Percentiles rank a stretch among this genome's conserved stretches.
phyloP scores from a whole-genome alignment of 495 filamentous ascomycete species.

The Xylaria sp. region DNA sequence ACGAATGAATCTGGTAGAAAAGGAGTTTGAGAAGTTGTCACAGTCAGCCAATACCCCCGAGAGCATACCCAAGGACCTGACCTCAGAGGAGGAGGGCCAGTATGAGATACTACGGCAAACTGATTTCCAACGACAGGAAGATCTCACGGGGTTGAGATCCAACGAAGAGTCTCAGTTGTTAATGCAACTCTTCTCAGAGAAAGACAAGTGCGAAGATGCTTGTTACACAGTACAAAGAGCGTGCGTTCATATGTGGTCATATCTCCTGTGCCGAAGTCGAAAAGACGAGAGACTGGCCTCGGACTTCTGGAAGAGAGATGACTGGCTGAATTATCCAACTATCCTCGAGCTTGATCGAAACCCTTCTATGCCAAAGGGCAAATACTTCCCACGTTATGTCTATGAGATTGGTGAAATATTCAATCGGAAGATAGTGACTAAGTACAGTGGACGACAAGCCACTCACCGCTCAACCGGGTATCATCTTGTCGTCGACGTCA shows the following conservation, averaged over 20 bases:
- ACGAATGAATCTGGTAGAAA: constrained; percentile 13
- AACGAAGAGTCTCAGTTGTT: constrained; percentile 14
- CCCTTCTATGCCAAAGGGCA: constrained; percentile 20
- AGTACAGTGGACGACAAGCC: constrained; percentile 23
- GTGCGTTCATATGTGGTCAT: constrained; percentile 29
- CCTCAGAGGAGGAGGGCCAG: constrained; percentile 17
- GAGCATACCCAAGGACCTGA: constrained; percentile 2
- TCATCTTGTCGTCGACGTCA: constrained; percentile 27
- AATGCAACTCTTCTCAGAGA: constrained; percentile 27
- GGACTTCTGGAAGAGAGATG: constrained; percentile 21
- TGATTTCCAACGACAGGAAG: constrained; percentile 26
- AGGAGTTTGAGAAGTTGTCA: constrained; percentile 21
- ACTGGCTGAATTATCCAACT: constrained; percentile 25
- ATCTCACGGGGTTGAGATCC: constrained; percentile 14
- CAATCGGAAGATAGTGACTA: constrained; percentile 22
- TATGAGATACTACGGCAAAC: constrained; percentile 25
- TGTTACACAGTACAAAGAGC: constrained; percentile 27
- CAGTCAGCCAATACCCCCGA: constrained; percentile 9
- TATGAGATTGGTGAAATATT: constrained; percentile 30
- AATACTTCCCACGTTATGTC: constrained; percentile 26
- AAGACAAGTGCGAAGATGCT: constrained; percentile 24
- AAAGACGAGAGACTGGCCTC: constrained; percentile 21
- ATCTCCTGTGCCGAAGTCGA: constrained; percentile 19
- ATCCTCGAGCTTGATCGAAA: constrained; percentile 26
- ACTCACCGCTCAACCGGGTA: constrained; percentile 28